Conservation (phyloP, 1,284 basidiomycete species). For the Boletellus deceptivus region DNA sequence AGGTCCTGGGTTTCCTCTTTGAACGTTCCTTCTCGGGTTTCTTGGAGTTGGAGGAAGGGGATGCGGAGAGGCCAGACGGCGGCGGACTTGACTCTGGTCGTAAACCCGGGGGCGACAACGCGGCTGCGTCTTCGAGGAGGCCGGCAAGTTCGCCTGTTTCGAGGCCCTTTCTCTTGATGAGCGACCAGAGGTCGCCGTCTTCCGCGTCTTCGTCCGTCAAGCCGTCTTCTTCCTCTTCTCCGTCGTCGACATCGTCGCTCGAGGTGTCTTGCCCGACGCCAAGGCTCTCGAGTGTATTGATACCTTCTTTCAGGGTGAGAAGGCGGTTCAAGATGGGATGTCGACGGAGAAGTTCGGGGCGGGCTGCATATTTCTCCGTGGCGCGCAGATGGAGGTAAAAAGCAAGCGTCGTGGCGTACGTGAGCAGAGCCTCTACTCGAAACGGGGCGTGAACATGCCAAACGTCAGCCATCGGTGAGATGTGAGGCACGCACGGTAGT, state of each 20-base stretch:
- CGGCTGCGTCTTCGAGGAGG: slow-evolving; percentile 51
- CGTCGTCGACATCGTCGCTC: slow-evolving; percentile 44
- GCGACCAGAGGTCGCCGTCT: slow-evolving; percentile 30
- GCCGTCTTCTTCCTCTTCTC: slow-evolving; percentile 34
- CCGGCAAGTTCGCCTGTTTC: slow-evolving; percentile 55
- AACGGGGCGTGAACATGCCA: slow-evolving; percentile 5
- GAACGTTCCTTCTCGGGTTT: slow-evolving; percentile 17
- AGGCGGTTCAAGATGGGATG: slow-evolving; percentile 85
- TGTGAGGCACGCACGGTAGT: slow-evolving; percentile 60
- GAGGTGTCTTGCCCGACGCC: slow-evolving; percentile 57
- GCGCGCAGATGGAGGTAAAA: slow-evolving; percentile 91
- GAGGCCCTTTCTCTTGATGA: slow-evolving; percentile 33
- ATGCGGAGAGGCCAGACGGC: neutral
- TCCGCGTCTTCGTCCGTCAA: slow-evolving; percentile 18
- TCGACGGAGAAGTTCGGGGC: slow-evolving; percentile 63
- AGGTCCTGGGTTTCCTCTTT: slow-evolving; percentile 44
- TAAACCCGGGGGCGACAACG: slow-evolving; percentile 1
- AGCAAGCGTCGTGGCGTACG: slow-evolving; percentile 88
- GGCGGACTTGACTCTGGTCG: slow-evolving; percentile 4
- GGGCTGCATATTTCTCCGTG: slow-evolving; percentile 57
- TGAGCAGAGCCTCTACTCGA: slow-evolving; percentile 75
- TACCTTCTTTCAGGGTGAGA: slow-evolving; percentile 80
- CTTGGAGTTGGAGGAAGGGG: slow-evolving; percentile 11
- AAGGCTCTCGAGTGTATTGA: slow-evolving; percentile 80
- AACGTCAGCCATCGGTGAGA: neutral